Evolutionary conservation across 148 eudicot species (phyloP), one percentile per base, ranked within the genome.

Genomic region (Rhododendron henanense): DNA sequence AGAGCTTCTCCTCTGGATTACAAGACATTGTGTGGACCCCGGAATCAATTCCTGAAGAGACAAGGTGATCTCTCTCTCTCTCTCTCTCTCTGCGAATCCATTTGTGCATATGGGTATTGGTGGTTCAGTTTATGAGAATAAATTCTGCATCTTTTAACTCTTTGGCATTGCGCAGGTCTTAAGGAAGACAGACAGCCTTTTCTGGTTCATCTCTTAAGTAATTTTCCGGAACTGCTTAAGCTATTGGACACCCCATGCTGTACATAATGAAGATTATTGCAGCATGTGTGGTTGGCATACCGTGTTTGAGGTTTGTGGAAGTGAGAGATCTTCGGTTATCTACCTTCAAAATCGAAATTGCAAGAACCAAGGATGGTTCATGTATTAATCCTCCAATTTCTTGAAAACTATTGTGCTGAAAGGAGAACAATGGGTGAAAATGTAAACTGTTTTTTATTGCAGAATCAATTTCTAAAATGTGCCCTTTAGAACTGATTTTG

Each of bases 21-120:
- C 90, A 94, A 91, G 97, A 95, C 81, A 86, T 95, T 39, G 94
- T 94, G 50, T 95, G 98, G 98, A 90, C 88, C 51, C 8, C 88
- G 3, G 92, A 89, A 65, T 35, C 86, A 86, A 86, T 81, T 61
- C 13, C 88, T 10, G 90, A 87, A 65, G 88, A 87, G 63, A 78
- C 61, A 78, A 85, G 78, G 90, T 88, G 85, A 84, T 65, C 41
- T 45, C 75, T 81, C 79, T 74, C n/a, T n/a, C n/a, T n/a, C 81
- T 65, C 41, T 45, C 75, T 81, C 45, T 74, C 45, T 37, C 45
- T 35, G 10, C 23, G 79, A 25, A n/a, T 69, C 74, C 14, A 18
- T 59, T 55, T 55, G 61, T 55, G 61, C 18, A 18, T 18, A 55
- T 33, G 35, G 35, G 35, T 33, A 33, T 33, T 33, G 35, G 39